Evolutionary conservation across 352 stramenopile species (phyloP).

Genomic region (Phytophthora macrochlamydospora): DNA sequence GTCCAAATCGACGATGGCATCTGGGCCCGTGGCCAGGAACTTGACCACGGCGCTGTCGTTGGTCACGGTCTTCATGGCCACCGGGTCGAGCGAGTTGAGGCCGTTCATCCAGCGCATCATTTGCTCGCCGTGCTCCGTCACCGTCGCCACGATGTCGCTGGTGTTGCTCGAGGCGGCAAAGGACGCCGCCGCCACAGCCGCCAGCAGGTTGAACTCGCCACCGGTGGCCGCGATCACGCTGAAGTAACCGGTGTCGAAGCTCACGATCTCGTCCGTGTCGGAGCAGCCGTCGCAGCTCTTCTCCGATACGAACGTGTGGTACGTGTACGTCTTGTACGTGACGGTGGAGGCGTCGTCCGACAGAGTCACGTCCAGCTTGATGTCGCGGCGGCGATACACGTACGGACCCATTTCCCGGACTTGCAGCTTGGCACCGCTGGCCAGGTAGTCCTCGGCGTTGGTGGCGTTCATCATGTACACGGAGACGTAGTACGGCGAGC

Average conservation of each 20-base stretch:
- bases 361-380: slow-evolving; percentile 68
- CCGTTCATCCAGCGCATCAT: slow-evolving; percentile 83
- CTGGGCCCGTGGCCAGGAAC: slow-evolving; percentile 38
- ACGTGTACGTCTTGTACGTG: slow-evolving; percentile 82
- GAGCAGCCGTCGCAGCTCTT: slow-evolving; percentile 63
- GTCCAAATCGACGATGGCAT: slow-evolving; percentile 46
- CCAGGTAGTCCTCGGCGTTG: slow-evolving; percentile 68
- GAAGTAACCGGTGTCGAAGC: slow-evolving; percentile 70
- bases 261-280: slow-evolving; percentile 60
- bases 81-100: slow-evolving; percentile 74
- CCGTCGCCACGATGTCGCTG: slow-evolving; percentile 24
- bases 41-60: slow-evolving; percentile 42
- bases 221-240: slow-evolving; percentile 67
- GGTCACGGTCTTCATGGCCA: slow-evolving; percentile 65
- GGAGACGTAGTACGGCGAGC: slow-evolving; percentile 73
- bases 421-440: slow-evolving; percentile 55
- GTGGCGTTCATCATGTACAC: slow-evolving; percentile 79
- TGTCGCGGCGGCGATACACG: slow-evolving; percentile 66
- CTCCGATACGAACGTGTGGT: slow-evolving; percentile 59
- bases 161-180: slow-evolving; percentile 37
- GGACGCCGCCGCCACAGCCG: slow-evolving; percentile 44
- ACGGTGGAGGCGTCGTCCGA: slow-evolving; percentile 55
- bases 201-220: slow-evolving; percentile 64
- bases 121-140: slow-evolving; percentile 49
- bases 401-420: slow-evolving; percentile 75